Conservation (phyloP, 2,329 filamentous ascomycete species). For the Aureobasidium sp. region DNA sequence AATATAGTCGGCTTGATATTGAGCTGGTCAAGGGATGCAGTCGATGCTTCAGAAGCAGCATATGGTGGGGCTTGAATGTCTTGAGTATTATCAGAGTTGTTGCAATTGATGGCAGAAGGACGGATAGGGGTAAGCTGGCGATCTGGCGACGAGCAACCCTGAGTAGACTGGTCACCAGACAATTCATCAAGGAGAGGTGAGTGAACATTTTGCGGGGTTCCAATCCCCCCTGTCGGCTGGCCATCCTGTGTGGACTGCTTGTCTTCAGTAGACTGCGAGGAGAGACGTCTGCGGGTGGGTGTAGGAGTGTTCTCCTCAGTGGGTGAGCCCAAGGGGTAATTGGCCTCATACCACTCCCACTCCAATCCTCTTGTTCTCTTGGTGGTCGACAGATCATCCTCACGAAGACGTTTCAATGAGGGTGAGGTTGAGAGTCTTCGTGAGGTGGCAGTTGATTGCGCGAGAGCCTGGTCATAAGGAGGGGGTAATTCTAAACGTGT, state of each 20-base stretch:
- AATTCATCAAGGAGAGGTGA: not conserved
- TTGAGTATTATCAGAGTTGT: not conserved
- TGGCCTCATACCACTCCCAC: not conserved
- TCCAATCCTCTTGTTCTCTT: not conserved
- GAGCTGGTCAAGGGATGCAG: not conserved
- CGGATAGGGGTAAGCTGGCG: not conserved
- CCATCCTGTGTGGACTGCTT: too few species aligned
- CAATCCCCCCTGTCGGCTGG: not conserved
- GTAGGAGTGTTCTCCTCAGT: not conserved
- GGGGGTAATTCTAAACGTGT: too few species aligned
- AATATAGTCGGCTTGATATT: not conserved
- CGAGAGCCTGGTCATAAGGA: too few species aligned
- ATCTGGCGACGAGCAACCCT: not conserved
- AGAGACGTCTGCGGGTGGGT: not conserved
- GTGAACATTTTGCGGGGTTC: not conserved
- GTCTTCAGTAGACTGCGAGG: not conserved
- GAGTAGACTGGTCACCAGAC: not conserved
- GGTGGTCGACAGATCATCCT: not conserved
- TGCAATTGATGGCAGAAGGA: not conserved
- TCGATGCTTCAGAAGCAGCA: not conserved
- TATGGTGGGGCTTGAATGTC: not conserved
- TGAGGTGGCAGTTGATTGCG: not conserved
- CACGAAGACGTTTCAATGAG: not conserved
- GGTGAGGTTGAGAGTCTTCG: not conserved
- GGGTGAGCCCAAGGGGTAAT: not conserved